Evolutionary conservation across 345 rosid species (phyloP).

Genomic region (Trapa incisa): DNA sequence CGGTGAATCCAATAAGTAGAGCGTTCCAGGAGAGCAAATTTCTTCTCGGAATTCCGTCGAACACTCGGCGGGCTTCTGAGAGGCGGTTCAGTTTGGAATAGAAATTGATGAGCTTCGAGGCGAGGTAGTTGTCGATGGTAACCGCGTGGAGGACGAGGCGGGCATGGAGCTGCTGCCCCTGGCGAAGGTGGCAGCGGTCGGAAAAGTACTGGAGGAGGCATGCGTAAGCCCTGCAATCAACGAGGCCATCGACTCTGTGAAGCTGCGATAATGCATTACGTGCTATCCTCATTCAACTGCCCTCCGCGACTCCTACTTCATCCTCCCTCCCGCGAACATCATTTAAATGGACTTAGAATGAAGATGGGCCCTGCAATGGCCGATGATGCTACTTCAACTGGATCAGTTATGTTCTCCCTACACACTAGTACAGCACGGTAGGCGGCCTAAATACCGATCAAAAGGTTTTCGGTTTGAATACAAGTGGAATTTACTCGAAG

Average conservation of each 20-base stretch:
- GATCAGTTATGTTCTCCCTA: no score
- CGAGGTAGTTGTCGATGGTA: slow-evolving; percentile 57
- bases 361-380: no score
- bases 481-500: no score
- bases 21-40: slow-evolving; percentile 68
- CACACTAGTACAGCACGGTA: no score
- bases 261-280: not conserved
- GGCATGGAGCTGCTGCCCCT: slow-evolving; percentile 69
- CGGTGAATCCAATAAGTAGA: slow-evolving; percentile 49
- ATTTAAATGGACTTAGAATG: not conserved
- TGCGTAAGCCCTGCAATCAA: slow-evolving; percentile 51
- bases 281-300: not conserved
- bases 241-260: slow-evolving; percentile 4
- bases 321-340: not conserved
- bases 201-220: slow-evolving; percentile 51
- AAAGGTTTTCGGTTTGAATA: no score
- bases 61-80: slow-evolving; percentile 44
- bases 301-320: not conserved
- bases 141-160: slow-evolving; percentile 42
- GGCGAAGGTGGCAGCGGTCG: slow-evolving; percentile 40
- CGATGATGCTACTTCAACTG: no score
- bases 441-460: no score
- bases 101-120: slow-evolving; percentile 45
- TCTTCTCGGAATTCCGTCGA: slow-evolving; percentile 44
- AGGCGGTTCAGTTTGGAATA: slow-evolving; percentile 34